phyloP scores from a whole-genome alignment of 495 filamentous ascomycete species.

The Penicillium bialowiezense region DNA sequence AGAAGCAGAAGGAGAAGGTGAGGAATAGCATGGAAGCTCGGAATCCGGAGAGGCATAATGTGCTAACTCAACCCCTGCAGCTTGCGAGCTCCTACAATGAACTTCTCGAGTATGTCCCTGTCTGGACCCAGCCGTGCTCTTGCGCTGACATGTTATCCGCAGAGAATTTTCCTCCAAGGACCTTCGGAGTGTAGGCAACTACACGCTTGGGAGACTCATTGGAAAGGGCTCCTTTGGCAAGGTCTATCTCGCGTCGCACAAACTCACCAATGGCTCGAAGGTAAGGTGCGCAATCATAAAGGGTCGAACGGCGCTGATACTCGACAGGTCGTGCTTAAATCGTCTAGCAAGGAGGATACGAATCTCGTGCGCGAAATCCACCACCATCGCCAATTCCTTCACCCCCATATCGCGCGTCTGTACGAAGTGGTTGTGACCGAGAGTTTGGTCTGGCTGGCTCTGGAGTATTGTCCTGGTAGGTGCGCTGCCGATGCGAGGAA shows the following conservation, averaged over 20 bases:
- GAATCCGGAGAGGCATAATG: conserved; percentile 4
- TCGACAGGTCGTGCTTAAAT: conserved; percentile 89
- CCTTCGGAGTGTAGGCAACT: conserved; percentile 88
- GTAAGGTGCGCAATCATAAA: conserved; percentile 45
- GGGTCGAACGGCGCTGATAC: background rate
- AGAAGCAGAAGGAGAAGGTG: conserved; percentile 94
- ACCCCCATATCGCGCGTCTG: conserved; percentile 93
- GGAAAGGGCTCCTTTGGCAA: conserved; percentile 98
- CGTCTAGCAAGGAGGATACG: conserved; percentile 90
- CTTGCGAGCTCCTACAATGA: conserved; percentile 96
- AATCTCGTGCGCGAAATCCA: conserved; percentile 97
- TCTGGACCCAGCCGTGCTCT: background rate
- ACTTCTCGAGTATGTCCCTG: conserved; percentile 74
- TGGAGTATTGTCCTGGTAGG: conserved; percentile 95
- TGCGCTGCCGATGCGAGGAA: background rate
- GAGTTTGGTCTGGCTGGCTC: conserved; percentile 86
- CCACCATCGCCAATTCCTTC: conserved; percentile 95
- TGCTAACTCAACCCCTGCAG: conserved; percentile 46
- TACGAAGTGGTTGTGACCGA: conserved; percentile 99
- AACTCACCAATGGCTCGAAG: conserved; percentile 98
- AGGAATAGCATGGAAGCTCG: background rate
- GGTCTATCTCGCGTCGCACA: conserved; percentile 94
- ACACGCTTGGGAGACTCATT: conserved; percentile 84
- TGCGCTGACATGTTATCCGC: conserved; percentile 16
- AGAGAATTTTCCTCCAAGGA: conserved; percentile 96